Evolutionary conservation across 202 grass and related monocot genomes (phyloP).

Genomic region (Schoenoplectus tabernaemontani): DNA sequence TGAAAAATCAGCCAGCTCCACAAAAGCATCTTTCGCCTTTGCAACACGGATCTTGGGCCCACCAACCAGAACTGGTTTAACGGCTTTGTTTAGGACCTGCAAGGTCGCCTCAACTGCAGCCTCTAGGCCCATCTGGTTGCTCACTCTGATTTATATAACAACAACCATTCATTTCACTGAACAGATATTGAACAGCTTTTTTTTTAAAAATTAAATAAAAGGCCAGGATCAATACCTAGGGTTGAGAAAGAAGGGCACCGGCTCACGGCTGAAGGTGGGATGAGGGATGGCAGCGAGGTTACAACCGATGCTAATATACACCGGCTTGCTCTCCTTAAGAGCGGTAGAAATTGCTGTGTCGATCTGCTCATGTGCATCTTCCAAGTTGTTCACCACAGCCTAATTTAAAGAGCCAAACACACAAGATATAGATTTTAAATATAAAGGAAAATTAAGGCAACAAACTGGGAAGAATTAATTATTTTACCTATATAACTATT

Average conservation of each 20-base stretch:
- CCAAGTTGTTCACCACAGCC: constrained; percentile 52
- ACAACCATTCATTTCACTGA: not conserved
- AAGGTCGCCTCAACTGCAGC: constrained; percentile 50
- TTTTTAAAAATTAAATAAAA: constrained; percentile 10
- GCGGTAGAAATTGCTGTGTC: constrained; percentile 55
- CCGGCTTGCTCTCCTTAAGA: constrained; percentile 70
- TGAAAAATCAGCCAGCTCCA: constrained; percentile 42
- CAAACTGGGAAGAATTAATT: not conserved
- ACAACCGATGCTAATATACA: constrained; percentile 63
- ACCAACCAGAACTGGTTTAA: constrained; percentile 56
- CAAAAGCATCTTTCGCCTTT: constrained; percentile 51
- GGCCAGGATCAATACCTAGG: constrained; percentile 36
- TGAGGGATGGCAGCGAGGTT: constrained; percentile 45
- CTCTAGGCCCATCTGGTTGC: constrained; percentile 66
- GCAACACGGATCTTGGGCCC: constrained; percentile 73
- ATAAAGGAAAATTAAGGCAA: not conserved
- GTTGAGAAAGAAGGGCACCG: constrained; percentile 66
- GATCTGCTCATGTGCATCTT: constrained; percentile 52
- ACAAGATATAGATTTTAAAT: not conserved
- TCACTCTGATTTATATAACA: constrained; percentile 33
- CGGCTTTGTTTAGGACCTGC: constrained; percentile 54
- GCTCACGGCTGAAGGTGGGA: constrained; percentile 50
- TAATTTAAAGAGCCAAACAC: not conserved
- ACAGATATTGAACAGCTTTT: not conserved
- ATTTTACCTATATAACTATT: not conserved